Evolutionary conservation across 345 rosid genomes (phyloP).

Genomic region (Linum tenue): DNA sequence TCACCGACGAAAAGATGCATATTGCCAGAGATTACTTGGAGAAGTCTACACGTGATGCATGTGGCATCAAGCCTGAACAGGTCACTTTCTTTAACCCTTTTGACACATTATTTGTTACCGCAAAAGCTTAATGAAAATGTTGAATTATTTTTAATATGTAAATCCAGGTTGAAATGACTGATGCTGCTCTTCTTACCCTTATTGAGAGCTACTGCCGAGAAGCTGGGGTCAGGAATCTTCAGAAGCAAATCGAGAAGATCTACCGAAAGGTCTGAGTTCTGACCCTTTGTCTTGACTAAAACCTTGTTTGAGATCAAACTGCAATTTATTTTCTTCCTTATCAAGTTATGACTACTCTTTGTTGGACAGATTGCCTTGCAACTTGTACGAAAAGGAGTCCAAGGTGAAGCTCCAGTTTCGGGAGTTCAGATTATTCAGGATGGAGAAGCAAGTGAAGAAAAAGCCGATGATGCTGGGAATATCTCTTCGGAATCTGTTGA

Average conservation of each 20-base stretch:
- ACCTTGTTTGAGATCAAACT: neutral
- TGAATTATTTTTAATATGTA: neutral
- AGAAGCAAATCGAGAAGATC: slow-evolving; percentile 97
- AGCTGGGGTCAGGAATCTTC: slow-evolving; percentile 98
- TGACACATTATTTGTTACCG: neutral
- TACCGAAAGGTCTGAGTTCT: slow-evolving; percentile 68
- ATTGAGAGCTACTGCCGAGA: slow-evolving; percentile 96
- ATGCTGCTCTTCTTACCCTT: slow-evolving; percentile 76
- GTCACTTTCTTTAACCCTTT: slow-evolving; percentile 17
- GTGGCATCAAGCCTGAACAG: slow-evolving; percentile 92
- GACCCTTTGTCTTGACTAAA: neutral
- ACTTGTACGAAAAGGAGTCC: slow-evolving; percentile 66
- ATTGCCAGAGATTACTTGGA: slow-evolving; percentile 97
- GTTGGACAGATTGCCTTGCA: slow-evolving; percentile 73
- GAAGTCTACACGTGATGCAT: slow-evolving; percentile 73
- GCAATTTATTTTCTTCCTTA: neutral
- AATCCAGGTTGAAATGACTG: slow-evolving; percentile 80
- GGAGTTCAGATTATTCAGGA: slow-evolving; percentile 12
- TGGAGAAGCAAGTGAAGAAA: slow-evolving; percentile 17
- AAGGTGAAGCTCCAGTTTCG: slow-evolving; percentile 33
- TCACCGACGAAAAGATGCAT: slow-evolving; percentile 96
- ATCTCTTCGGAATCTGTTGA: slow-evolving; percentile 25
- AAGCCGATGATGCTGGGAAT: slow-evolving; percentile 16
- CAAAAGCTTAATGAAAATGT: neutral
- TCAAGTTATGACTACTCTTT: neutral